Conservation (phyloP, 768 basidiomycete genomes). For the Lactarius tabidus region DNA sequence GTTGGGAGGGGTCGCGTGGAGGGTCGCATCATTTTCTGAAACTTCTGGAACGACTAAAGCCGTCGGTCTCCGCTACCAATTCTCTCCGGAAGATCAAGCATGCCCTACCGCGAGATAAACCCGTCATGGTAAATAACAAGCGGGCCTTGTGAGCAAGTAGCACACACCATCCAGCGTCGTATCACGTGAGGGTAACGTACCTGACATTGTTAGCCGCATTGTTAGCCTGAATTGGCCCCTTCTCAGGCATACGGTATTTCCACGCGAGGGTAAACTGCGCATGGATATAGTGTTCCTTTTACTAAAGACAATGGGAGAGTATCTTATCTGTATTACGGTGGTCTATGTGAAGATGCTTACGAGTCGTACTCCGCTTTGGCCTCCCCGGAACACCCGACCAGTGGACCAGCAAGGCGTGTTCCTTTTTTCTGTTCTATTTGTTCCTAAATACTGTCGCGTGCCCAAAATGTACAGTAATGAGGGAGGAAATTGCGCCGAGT, state of each 20-base stretch:
- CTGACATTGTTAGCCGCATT: neutral
- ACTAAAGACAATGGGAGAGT: neutral
- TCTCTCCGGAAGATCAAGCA: neutral
- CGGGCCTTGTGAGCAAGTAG: neutral
- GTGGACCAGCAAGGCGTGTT: neutral
- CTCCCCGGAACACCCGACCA: neutral
- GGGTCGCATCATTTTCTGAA: neutral
- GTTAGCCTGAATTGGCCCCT: neutral
- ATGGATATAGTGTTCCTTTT: neutral
- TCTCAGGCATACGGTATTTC: neutral
- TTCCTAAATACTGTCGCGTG: neutral
- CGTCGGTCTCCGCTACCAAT: neutral
- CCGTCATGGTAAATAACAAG: neutral
- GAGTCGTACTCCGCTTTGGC: neutral
- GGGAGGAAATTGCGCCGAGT: neutral
- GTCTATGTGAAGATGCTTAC: neutral
- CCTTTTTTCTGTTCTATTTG: neutral
- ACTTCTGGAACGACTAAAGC: neutral
- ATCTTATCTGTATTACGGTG: neutral
- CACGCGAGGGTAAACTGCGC: neutral
- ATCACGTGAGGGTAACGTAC: neutral
- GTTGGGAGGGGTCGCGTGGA: neutral
- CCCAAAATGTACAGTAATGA: neutral
- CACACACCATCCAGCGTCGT: neutral
- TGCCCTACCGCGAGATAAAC: neutral